These are phyloP conservation scores for Phialemoniopsis sp. DNA, from an alignment of 2,329 filamentous ascomycete genomes.

Conservation along the genomic window DNA sequence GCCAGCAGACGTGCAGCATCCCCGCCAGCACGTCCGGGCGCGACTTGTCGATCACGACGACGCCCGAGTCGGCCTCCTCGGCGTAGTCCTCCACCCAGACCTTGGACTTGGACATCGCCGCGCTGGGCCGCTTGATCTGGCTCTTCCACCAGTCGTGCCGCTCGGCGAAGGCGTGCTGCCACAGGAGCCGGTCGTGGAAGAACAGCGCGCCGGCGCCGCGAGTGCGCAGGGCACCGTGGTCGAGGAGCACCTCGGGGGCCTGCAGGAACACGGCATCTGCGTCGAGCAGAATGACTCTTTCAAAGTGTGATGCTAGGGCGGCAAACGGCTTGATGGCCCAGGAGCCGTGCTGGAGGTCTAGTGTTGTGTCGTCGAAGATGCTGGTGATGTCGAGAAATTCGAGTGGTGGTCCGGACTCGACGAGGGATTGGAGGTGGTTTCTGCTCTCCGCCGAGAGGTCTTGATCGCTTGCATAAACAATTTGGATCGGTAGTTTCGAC, in stretches of 20 bases:
- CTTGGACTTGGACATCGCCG: constrained; percentile 23
- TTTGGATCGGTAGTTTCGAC: constrained; percentile 25
- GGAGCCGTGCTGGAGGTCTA: constrained; percentile 21
- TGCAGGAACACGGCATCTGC: constrained; percentile 34
- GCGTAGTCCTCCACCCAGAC: constrained; percentile 33
- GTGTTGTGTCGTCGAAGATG: constrained; percentile 23
- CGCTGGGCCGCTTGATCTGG: constrained; percentile 26
- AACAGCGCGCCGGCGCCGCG: constrained; percentile 25
- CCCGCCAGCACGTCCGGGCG: constrained; percentile 29
- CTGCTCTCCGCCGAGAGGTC: constrained; percentile 20
- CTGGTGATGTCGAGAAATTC: constrained; percentile 25
- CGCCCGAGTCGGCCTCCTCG: constrained; percentile 36
- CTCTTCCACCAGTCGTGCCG: constrained; percentile 31
- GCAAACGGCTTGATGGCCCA: constrained; percentile 39
- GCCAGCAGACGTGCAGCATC: constrained; percentile 36
- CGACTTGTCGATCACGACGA: constrained; percentile 35
- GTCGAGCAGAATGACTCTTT: constrained; percentile 32
- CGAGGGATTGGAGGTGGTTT: constrained; percentile 11
- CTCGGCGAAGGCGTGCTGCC: constrained; percentile 23
- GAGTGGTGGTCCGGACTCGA: constrained; percentile 12
- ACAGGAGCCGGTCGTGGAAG: constrained; percentile 36
- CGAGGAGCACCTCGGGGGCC: constrained; percentile 24
- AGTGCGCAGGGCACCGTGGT: constrained; percentile 19
- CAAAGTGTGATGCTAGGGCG: constrained; percentile 26
- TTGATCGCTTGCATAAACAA: constrained; percentile 28